Percentiles rank a stretch among this genome's conserved stretches.
Evolutionary conservation across 306 rosid genomes (phyloP).

Genomic region (Vigna mungo): DNA sequence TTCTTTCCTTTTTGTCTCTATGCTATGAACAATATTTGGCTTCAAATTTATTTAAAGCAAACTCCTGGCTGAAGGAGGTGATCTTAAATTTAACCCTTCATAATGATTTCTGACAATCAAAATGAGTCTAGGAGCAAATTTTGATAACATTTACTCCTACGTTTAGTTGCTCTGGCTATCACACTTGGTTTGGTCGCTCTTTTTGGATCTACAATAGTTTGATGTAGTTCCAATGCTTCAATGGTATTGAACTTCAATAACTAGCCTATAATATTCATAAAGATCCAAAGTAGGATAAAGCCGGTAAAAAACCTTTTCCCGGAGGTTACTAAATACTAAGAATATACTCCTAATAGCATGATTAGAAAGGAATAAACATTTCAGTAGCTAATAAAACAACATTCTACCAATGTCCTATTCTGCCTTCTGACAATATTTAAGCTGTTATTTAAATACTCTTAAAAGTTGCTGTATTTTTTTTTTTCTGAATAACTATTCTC

Average conservation of each 20-base stretch:
- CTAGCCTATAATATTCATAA: conserved; percentile 22
- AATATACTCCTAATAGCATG: not conserved
- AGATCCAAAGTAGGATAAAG: conserved; percentile 11
- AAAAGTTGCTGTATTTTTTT: conserved; percentile 1
- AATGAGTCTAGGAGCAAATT: conserved; percentile 15
- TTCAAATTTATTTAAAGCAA: conserved; percentile 12
- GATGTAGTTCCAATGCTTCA: conserved; percentile 6
- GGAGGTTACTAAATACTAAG: not conserved
- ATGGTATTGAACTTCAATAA: conserved; percentile 18
- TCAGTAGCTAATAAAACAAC: not conserved
- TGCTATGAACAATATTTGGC: not conserved
- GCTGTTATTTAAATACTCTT: not conserved
- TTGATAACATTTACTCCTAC: not conserved
- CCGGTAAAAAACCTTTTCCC: conserved; percentile 3
- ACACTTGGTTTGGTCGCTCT: conserved; percentile 5
- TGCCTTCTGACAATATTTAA: not conserved
- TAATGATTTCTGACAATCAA: conserved; percentile 32
- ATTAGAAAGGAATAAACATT: conserved; percentile 17
- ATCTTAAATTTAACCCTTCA: conserved; percentile 5
- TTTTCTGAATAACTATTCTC: conserved; percentile 16
- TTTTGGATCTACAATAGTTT: not conserved
- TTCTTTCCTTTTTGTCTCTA: not conserved
- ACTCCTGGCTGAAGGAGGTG: conserved; percentile 5
- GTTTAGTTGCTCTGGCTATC: conserved; percentile 9
- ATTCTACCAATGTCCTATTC: not conserved